Conservation (phyloP, 805 yeast genomes). For the Naumovozyma dairenensis region DNA sequence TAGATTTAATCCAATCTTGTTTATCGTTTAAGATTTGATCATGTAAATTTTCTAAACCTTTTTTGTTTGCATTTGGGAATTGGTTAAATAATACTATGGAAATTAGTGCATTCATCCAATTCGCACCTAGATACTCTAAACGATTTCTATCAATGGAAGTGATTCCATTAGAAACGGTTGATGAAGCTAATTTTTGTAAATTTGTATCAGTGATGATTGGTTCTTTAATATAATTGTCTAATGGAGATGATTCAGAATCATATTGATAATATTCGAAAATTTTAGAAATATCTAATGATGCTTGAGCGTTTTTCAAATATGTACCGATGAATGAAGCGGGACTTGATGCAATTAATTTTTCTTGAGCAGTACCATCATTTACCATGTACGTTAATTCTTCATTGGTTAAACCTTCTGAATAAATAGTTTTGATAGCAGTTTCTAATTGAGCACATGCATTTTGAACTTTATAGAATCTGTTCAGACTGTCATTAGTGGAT, state of each 20-base stretch:
- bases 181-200: slow-evolving; percentile 7
- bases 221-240: slow-evolving; percentile 2
- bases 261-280: slow-evolving; percentile 7
- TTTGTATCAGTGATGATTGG: slow-evolving; percentile 7
- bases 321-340: slow-evolving; percentile 7
- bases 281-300: slow-evolving; percentile 2
- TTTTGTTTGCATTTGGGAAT: slow-evolving; percentile 63
- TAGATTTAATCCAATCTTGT: background rate
- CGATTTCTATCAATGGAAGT: slow-evolving; percentile 39
- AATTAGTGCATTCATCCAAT: slow-evolving; percentile 55
- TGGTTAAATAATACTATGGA: slow-evolving; percentile 48
- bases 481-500: background rate
- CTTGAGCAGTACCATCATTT: slow-evolving; percentile 1
- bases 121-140: slow-evolving; percentile 75
- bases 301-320: slow-evolving; percentile 1
- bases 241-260: slow-evolving; percentile 2
- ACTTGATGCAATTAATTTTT: slow-evolving; percentile 5
- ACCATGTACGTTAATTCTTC: slow-evolving; percentile 3
- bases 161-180: slow-evolving; percentile 37
- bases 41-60: slow-evolving; percentile 35
- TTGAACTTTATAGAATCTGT: slow-evolving; percentile 7
- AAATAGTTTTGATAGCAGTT: slow-evolving; percentile 7
- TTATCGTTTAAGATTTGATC: background rate
- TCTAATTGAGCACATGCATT: slow-evolving; percentile 9
- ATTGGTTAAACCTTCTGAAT: slow-evolving; percentile 6